Percentiles rank a stretch among this genome's conserved stretches.
phyloP scores from a whole-genome alignment of 768 basidiomycete species.

The Lentinula raphanica region DNA sequence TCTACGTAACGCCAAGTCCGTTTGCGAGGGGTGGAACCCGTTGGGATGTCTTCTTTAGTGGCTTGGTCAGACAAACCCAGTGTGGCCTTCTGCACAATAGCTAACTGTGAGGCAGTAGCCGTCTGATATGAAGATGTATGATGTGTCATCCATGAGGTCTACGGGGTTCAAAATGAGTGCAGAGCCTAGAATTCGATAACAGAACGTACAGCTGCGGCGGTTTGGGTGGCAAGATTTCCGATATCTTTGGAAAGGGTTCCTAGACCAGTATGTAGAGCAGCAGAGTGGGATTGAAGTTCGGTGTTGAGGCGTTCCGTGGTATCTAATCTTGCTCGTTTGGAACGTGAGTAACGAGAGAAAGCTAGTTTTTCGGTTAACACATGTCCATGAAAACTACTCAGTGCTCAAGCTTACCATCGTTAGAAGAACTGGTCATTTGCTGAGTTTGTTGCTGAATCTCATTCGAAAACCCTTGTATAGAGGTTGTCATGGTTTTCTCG shows the following conservation, averaged over 20 bases:
- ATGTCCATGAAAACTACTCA: neutral
- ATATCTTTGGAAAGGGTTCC: conserved; percentile 45
- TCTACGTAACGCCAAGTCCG: conserved; percentile 66
- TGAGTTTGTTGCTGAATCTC: conserved; percentile 48
- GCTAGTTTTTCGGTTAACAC: conserved; percentile 28
- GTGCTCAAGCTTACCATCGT: conserved; percentile 33
- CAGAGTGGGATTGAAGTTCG: conserved; percentile 49
- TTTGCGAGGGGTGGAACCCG: conserved; percentile 75
- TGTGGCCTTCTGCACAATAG: conserved; percentile 44
- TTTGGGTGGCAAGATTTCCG: conserved; percentile 35
- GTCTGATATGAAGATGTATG: conserved; percentile 40
- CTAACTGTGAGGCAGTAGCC: conserved; percentile 37
- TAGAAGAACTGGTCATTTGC: conserved; percentile 36
- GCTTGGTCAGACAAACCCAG: conserved; percentile 52
- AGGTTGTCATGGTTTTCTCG: conserved; percentile 37
- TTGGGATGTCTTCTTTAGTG: conserved; percentile 56
- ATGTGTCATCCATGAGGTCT: conserved; percentile 39
- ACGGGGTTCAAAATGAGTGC: neutral
- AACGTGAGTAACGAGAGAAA: conserved; percentile 53
- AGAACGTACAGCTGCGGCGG: conserved; percentile 48
- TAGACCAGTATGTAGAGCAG: conserved; percentile 44
- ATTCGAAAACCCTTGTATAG: conserved; percentile 45
- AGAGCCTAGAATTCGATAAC: neutral
- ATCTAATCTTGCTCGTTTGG: conserved; percentile 67
- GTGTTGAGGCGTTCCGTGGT: conserved; percentile 43